Base-by-base conservation (phyloP, 306 rosid genomes). In the Acacia acuminata region DNA sequence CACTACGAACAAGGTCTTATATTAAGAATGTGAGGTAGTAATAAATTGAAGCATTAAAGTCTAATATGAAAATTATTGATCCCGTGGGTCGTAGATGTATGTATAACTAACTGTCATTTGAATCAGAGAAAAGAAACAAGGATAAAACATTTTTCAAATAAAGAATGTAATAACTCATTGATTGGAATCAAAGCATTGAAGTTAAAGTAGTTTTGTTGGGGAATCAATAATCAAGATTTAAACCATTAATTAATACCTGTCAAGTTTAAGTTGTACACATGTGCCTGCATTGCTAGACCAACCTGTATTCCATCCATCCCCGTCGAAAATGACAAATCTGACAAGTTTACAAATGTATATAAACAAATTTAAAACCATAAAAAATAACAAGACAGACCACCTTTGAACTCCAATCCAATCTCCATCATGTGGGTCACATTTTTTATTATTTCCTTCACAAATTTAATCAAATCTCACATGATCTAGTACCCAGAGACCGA, bases 371-470 rank as follows among this genome's bases (percentile, higher is more conserved):
- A 43, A 10, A 44, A 84, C 58, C 65, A 58, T 75, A 42, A 61
- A 63, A 77, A 55, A 7, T 34, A 44, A 55, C 63, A n/a, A 42
- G 56, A 43, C 55, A n/a, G 53, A 79, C 71, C 81, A 83, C 40
- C 79, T 61, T 4, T 13, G 30, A 25, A 38, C 73, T 25, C 20
- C 38, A 27, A 63, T 56, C 25, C 63, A 56, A 56, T 56, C 69
- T 56, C 69, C 19, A 56, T 64, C 71, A 61, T 76, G 88, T 85
- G 69, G 87, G 77, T 85, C 22, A 20, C 87, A 73, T 72, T 69
- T 5, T 70, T 70, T 22, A 22, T 85, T 80, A 80, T 85, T 85
- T 73, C 15, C 58, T 67, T 77, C 65, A 85, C 82, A 85, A 77
- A 79, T 69, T 77, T 67, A 77, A 80, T 72, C 65, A 72, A n/a